Evolutionary conservation across 371 early-diverging fungal genomes (phyloP), one percentile per base, ranked within the genome.

Genomic region (Rhizopus stolonifer): DNA sequence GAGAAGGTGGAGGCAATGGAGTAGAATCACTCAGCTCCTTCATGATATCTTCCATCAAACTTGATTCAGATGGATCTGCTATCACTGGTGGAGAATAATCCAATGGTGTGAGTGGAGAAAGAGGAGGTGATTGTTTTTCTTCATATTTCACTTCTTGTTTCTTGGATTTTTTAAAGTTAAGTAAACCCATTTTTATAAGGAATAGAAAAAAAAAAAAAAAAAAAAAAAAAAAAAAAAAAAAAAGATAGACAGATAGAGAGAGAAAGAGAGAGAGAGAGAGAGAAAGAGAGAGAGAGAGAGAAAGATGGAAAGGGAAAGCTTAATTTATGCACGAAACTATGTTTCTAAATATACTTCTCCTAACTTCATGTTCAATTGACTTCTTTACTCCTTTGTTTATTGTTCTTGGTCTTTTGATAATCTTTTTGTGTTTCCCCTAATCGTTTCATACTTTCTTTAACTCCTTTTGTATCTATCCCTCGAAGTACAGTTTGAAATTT

Each of bases 21-120:
- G 46, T 22, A 36, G 44, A 40, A 18, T 42, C 26, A 10, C 18
- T 39, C 13, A 64, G 26, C 18, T 60, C 65, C 18, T 56, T 60
- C 65, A 59, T 59, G 8, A 64, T 60, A 34, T 64, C 60, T 11
- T 64, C 65, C 53, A 60, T 52, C 7, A 60, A 44, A 33, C 56
- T 64, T 1, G 45, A 34, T 39, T 44, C 53, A 11, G 36, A 21
- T 36, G 24, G 33, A 18, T 17, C 46, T 10, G 33, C 26, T 21
- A 13, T 8, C 15, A 40, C 43, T 19, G 39, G 36, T 14, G 36
- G 5, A n/a, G 36, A 2, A 36, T 36, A 36, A 36, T 15, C 2
- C 14, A 46, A 6, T 14, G 10, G 24, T 14, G 42, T 18, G 2
- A 15, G 36, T 18, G 39, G 39, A 3, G 22, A 21, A 11, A 39